phyloP scores from a whole-genome alignment of 192 early-diverging fungal genomes.

The Oehlia diaphana region DNA sequence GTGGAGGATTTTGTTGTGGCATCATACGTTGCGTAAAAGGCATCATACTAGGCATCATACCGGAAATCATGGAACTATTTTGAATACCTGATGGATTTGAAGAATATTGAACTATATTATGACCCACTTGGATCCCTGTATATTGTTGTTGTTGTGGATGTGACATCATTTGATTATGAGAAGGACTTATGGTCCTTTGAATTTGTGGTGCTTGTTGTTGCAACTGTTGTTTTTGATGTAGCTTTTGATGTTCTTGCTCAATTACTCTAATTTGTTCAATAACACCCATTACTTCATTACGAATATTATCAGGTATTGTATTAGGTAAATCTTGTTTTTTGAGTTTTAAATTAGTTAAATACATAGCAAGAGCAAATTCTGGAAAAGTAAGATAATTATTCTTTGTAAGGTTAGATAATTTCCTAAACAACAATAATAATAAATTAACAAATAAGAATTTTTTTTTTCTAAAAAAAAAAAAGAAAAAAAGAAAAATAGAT shows the following conservation, averaged over 20 bases:
- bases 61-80: neutral
- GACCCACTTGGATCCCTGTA: neutral
- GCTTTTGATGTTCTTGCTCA: slow-evolving; percentile 7
- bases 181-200: slow-evolving; percentile 1
- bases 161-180: neutral
- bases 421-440: slow-evolving; percentile 37
- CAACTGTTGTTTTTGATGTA: slow-evolving; percentile 2
- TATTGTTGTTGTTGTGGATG: slow-evolving; percentile 14
- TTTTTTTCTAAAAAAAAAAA: too few species aligned
- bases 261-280: slow-evolving; percentile 23
- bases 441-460: neutral
- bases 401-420: slow-evolving; percentile 54
- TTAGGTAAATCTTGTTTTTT: slow-evolving; percentile 53
- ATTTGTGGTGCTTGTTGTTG: neutral
- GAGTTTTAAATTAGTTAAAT: slow-evolving; percentile 58
- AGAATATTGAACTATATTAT: neutral
- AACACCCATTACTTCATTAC: slow-evolving; percentile 44
- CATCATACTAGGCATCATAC: neutral
- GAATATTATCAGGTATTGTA: slow-evolving; percentile 52
- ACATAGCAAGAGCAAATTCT: slow-evolving; percentile 70
- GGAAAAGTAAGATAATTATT: slow-evolving; percentile 55
- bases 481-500: neutral
- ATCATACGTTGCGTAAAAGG: slow-evolving; percentile 29
- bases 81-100: neutral
- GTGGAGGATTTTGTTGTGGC: slow-evolving; percentile 42